Evolutionary conservation across 352 stramenopile species (phyloP).

Genomic region (Globisporangium abappressorium): DNA sequence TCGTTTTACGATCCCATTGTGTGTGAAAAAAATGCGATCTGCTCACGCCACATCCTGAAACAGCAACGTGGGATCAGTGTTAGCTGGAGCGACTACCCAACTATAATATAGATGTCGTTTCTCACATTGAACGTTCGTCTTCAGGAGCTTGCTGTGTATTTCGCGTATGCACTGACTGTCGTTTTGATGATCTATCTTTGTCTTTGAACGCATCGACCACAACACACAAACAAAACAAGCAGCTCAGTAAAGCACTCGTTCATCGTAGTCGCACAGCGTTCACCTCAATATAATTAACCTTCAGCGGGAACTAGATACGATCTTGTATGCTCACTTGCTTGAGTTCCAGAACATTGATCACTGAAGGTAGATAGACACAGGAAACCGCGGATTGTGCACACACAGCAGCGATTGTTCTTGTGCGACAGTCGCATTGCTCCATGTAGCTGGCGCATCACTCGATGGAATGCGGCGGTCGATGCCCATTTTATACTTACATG

Average conservation of each 20-base stretch:
- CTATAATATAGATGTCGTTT: no score
- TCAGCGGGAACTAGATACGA: background rate
- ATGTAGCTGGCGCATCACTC: constrained; percentile 20
- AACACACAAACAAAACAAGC: background rate
- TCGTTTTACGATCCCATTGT: no score
- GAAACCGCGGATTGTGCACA: constrained; percentile 43
- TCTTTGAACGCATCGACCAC: background rate
- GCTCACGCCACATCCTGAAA: no score
- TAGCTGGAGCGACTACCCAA: no score
- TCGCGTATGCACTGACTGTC: no score
- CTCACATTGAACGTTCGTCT: no score
- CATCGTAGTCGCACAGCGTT: background rate
- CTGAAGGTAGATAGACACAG: constrained; percentile 43
- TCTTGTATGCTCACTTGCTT: background rate
- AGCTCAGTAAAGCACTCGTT: background rate
- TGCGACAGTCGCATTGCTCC: constrained; percentile 42
- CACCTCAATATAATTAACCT: background rate
- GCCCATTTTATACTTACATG: constrained; percentile 28
- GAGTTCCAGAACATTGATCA: constrained; percentile 4
- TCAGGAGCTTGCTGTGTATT: background rate
- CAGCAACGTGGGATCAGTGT: no score
- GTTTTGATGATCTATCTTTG: background rate
- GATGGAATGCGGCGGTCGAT: constrained; percentile 22
- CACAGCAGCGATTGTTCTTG: constrained; percentile 33
- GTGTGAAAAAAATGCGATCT: no score